Conservation (phyloP, 352 stramenopile species). For the Phytophthora sojae region DNA sequence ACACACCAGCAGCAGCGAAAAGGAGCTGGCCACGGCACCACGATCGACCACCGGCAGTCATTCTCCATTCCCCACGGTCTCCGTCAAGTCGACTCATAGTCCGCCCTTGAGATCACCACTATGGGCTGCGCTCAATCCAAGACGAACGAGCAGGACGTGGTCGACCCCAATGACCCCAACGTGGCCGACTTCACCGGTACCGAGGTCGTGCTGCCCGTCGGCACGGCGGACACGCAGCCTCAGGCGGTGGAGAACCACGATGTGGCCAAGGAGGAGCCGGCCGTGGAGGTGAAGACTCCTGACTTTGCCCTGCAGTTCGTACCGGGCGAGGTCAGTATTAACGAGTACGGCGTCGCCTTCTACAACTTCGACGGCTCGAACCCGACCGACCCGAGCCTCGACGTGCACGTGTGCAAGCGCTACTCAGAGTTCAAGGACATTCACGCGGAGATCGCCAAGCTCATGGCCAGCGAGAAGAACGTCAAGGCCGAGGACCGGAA, state of each 20-base stretch:
- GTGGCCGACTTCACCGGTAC: neutral
- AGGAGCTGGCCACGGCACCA: neutral
- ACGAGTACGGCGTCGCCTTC: constrained; percentile 62
- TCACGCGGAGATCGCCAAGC: constrained; percentile 52
- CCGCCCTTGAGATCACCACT: constrained; percentile 1
- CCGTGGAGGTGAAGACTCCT: constrained; percentile 27
- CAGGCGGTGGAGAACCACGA: neutral
- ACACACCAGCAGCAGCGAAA: neutral
- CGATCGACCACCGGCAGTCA: constrained; percentile 10
- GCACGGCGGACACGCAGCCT: neutral
- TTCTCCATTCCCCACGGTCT: constrained; percentile 27
- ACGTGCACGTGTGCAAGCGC: constrained; percentile 66
- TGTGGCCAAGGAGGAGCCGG: constrained; percentile 18
- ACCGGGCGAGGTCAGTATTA: constrained; percentile 48
- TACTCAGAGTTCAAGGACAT: constrained; percentile 84
- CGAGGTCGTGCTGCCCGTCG: neutral
- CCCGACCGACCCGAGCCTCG: constrained; percentile 47
- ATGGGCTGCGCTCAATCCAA: constrained; percentile 77
- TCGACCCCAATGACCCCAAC: constrained; percentile 33
- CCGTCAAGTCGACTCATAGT: constrained; percentile 14
- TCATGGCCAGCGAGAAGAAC: constrained; percentile 70
- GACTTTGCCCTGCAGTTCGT: constrained; percentile 47
- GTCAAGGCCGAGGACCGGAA: constrained; percentile 47
- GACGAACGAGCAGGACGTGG: constrained; percentile 54
- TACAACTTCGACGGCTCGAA: constrained; percentile 69